These are phyloP conservation scores for Camillea tinctor DNA, from an alignment of 2,329 filamentous ascomycete species.

Conservation along the genomic window DNA sequence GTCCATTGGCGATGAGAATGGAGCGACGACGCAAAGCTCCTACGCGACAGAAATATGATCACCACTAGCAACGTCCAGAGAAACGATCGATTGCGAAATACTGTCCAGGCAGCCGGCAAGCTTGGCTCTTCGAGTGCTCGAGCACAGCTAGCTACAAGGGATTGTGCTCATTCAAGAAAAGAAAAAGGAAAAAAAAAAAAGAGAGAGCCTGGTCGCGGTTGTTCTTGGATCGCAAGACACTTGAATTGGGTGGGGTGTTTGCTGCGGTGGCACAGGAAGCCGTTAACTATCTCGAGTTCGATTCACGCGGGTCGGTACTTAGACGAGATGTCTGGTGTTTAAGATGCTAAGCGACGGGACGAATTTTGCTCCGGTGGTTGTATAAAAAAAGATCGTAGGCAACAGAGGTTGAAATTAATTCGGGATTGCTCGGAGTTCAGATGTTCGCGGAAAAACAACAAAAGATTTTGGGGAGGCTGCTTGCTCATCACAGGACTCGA, in stretches of 20 bases:
- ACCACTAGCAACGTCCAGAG: background rate
- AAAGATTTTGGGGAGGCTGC: background rate
- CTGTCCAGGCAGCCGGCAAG: constrained; percentile 25
- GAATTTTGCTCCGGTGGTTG: background rate
- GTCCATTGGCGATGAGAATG: constrained; percentile 26
- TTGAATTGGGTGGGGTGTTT: constrained; percentile 3
- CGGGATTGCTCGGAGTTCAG: background rate
- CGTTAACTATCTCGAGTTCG: constrained; percentile 10
- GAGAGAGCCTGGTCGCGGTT: background rate
- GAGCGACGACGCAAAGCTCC: constrained; percentile 9
- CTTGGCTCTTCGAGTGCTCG: constrained; percentile 10
- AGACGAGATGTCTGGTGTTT: background rate
- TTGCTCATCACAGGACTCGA: constrained; percentile 2
- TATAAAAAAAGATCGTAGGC: background rate
- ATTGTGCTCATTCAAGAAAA: constrained; percentile 20
- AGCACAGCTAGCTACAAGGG: constrained; percentile 3
- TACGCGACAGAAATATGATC: constrained; percentile 5
- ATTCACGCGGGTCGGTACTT: background rate
- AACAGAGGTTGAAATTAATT: constrained; percentile 1
- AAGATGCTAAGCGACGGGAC: constrained; percentile 1
- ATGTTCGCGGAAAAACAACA: background rate
- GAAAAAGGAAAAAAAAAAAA: too few relatives aligned
- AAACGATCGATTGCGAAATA: constrained; percentile 24
- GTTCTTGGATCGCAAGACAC: background rate
- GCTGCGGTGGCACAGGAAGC: constrained; percentile 9